Evolutionary conservation across 192 early-diverging fungal species (phyloP).

Genomic region (Mortierella alpina): DNA sequence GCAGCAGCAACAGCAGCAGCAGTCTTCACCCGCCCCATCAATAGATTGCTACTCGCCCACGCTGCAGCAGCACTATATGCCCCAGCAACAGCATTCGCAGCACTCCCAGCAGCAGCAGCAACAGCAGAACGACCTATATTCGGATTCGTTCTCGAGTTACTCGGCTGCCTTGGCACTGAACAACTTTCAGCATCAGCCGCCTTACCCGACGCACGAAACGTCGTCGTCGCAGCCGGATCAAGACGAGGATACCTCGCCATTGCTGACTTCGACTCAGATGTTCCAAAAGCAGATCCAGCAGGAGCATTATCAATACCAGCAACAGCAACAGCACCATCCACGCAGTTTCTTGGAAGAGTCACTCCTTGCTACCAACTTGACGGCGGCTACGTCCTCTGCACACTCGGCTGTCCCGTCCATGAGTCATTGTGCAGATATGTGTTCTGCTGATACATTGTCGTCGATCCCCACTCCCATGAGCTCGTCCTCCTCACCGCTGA

Average conservation of each 20-base stretch:
- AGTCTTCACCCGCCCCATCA: conserved; percentile 20
- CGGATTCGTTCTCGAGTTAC: conserved; percentile 9
- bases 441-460: neutral
- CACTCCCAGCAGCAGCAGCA: conserved; percentile 4
- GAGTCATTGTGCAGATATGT: neutral
- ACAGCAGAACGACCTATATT: neutral
- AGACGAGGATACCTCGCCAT: conserved; percentile 1
- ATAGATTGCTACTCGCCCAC: conserved; percentile 18
- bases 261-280: conserved; percentile 14
- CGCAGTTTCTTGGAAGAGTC: conserved; percentile 9
- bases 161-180: conserved; percentile 12
- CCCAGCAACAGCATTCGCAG: neutral
- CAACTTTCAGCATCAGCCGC: conserved; percentile 5
- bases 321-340: conserved; percentile 20
- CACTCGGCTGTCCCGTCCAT: conserved; percentile 36
- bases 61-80: conserved; percentile 2
- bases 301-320: conserved; percentile 31
- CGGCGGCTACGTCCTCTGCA: neutral
- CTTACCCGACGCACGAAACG: neutral
- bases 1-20: conserved; percentile 7
- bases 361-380: conserved; percentile 10
- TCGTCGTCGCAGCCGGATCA: neutral
- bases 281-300: conserved; percentile 45
- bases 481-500: neutral
- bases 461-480: conserved; percentile 26